These are phyloP conservation scores for Rosa persica DNA, from an alignment of 306 rosid species.

Conservation along the genomic window DNA sequence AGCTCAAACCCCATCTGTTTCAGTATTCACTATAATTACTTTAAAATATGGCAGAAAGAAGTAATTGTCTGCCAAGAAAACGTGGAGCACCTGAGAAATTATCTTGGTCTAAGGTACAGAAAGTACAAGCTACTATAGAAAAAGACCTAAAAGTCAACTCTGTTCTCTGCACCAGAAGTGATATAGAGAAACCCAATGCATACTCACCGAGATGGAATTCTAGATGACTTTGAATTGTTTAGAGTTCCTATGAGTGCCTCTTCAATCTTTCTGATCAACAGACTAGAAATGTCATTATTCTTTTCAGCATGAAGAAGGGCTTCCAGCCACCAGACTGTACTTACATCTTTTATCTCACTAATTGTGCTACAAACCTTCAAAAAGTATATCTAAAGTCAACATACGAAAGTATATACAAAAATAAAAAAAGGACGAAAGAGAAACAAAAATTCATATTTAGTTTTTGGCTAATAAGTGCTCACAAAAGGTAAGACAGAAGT, in stretches of 20 bases:
- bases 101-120: background rate
- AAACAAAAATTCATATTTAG: too few relatives aligned
- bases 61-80: background rate
- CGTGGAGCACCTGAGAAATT: constrained; percentile 4
- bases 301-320: constrained; percentile 80
- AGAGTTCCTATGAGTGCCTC: constrained; percentile 71
- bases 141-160: constrained; percentile 11
- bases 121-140: background rate
- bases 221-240: constrained; percentile 58
- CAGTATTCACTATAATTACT: background rate
- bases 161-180: constrained; percentile 18
- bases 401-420: background rate
- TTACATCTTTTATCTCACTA: constrained; percentile 41
- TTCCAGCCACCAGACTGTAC: constrained; percentile 80
- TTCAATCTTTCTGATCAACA: constrained; percentile 81
- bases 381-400: constrained; percentile 12
- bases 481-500: background rate
- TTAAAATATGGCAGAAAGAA: background rate
- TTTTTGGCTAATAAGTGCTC: background rate
- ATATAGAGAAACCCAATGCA: constrained; percentile 11
- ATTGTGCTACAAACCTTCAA: constrained; percentile 61
- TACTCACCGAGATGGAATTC: constrained; percentile 67
- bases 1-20: background rate
- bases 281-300: constrained; percentile 62
- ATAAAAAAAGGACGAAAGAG: background rate